These are phyloP conservation scores for Helichrysum umbraculigerum DNA, from an alignment of 129 eudicot species.

Conservation along the genomic window DNA sequence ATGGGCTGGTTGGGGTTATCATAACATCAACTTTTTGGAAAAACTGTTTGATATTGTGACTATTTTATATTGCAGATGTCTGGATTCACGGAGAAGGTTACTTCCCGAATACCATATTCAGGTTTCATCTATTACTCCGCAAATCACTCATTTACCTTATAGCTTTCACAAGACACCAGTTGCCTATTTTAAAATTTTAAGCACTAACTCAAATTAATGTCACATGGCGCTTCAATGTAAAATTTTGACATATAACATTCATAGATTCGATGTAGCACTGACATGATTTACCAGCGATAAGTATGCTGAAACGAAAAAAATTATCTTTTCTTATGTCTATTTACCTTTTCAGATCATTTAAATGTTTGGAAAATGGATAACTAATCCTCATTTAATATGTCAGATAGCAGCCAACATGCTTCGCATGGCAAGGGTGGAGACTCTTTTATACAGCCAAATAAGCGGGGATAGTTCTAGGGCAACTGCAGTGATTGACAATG, in stretches of 20 bases:
- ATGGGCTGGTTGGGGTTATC: neutral
- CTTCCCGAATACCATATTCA: slow-evolving; percentile 76
- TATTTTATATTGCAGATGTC: slow-evolving; percentile 61
- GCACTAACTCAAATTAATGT: neutral
- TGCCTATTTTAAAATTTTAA: no score
- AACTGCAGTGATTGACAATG: slow-evolving; percentile 51
- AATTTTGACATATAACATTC: neutral
- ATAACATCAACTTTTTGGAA: neutral
- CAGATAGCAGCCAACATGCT: slow-evolving; percentile 81
- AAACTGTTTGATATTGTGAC: neutral
- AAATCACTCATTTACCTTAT: neutral
- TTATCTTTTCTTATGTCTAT: no score
- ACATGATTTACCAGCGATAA: neutral
- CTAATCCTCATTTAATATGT: slow-evolving; percentile 1
- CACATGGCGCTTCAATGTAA: neutral
- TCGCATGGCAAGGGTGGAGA: slow-evolving; percentile 65
- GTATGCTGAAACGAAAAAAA: neutral
- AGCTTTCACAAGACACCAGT: no score
- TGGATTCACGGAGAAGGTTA: slow-evolving; percentile 57
- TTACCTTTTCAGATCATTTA: no score
- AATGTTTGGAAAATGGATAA: neutral
- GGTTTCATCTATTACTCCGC: slow-evolving; percentile 39
- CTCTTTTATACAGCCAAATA: slow-evolving; percentile 42
- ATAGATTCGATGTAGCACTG: neutral
- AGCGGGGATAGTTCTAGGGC: slow-evolving; percentile 42